Evolutionary conservation across 2,329 filamentous ascomycete species (phyloP), one percentile per base, ranked within the genome.

Genomic region (Orbilia quercus): DNA sequence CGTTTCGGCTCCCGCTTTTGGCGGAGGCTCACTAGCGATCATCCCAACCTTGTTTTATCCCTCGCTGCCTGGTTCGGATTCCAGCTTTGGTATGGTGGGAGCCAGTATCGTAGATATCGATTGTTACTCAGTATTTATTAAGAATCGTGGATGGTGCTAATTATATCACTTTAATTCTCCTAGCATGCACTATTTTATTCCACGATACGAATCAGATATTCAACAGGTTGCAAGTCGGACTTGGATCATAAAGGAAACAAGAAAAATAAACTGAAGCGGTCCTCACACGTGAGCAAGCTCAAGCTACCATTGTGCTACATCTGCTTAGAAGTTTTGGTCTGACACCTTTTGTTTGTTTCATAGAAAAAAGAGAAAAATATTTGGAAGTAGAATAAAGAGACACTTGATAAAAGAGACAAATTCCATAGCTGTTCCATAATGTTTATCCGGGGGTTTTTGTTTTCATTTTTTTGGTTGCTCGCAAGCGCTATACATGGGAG

Each of bases 151-250:
- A n/a, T n/a, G n/a, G n/a, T n/a, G n/a, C n/a, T 31, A 31, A 9
- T 9, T 31, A 31, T 31, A 38, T 38, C 50, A 42, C 31, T 12
- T 40, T 40, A 3, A 23, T 42, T 28, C 23, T 44, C 14, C 48
- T 31, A 9, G 28, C 28, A 31, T 31, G 28, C 28, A 9, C 28
- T 5, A 5, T 40, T 40, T 40, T 65, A 65, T 64, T 63, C 47
- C n/a, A n/a, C 59, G 59, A 65, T 72, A 64, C 51, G 65, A 65
- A 57, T 55, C 48, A 57, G 23, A 67, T 45, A 70, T 59, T 54
- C 45, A 65, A 57, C 38, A 54, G 38, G 20, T 22, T 54, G 51
- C 38, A 54, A 22, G 20, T 22, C 40, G n/a, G 18, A 54, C 34
- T 38, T 54, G 14, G 18, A 55, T 53, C 25, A 59, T 16, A n/a